Conservation (phyloP, 176 grass and related monocot genomes). For the Zoysia japonica region DNA sequence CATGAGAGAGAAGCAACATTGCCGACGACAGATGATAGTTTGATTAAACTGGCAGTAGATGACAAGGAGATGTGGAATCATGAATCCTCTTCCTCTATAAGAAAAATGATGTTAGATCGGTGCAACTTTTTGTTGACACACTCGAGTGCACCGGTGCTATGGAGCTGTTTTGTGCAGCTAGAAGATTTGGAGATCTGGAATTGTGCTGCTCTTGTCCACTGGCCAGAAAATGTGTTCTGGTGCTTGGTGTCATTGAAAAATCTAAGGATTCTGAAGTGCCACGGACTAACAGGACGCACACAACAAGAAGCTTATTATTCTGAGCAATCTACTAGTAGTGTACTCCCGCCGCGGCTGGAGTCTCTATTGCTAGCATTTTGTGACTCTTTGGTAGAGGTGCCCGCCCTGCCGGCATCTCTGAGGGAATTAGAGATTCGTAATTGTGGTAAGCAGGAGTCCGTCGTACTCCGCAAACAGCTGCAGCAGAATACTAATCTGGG, state of each 20-base stretch:
- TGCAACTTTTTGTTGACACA: background rate
- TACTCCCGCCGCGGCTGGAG: background rate
- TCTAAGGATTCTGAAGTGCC: fast-evolving
- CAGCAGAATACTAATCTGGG: too few relatives aligned
- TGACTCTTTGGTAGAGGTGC: background rate
- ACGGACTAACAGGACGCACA: background rate
- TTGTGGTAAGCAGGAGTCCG: background rate
- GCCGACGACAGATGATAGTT: background rate
- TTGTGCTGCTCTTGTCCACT: background rate
- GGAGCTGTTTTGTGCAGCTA: background rate
- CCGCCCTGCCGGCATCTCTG: background rate
- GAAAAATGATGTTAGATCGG: fast-evolving
- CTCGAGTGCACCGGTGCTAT: background rate
- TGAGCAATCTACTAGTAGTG: background rate
- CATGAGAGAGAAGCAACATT: background rate
- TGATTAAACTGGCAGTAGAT: background rate
- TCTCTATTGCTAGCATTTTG: background rate
- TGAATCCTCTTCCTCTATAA: background rate
- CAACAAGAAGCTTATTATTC: background rate
- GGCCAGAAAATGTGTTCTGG: background rate
- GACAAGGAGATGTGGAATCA: background rate
- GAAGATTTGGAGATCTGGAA: fast-evolving
- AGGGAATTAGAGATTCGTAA: background rate
- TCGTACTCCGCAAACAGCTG: background rate
- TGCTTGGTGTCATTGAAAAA: background rate